Evolutionary conservation across 768 basidiomycete species (phyloP), one percentile per base, ranked within the genome.

Genomic region (Tremella fuciformis): DNA sequence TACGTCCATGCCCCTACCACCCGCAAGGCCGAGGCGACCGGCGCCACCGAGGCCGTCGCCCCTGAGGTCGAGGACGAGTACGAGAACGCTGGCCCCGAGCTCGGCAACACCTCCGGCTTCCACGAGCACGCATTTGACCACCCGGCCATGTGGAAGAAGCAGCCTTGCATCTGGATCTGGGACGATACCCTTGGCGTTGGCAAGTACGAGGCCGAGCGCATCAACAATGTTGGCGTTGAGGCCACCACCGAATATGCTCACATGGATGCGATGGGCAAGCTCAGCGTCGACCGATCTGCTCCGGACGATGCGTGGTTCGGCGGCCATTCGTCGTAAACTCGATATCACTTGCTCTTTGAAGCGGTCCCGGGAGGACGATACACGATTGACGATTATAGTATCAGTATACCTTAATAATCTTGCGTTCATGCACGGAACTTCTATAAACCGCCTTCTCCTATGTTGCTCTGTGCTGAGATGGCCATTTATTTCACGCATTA

Each of bases 241-340:
- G 69, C 76, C 8, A 66, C 63, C 13, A 72, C 64, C n/a, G 66
- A 69, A 48, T 76, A 70, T 49, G 70, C 77, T 0, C 21, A 37
- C n/a, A 61, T 79, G 65, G 72, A 75, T 58, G 65, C 58, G 11
- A 71, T 75, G 54, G 74, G 64, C 8, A 64, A 70, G 40, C 16
- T 75, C 13, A 26, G 38, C 8, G 72, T 77, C 19, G 65, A 73
- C 53, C 29, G 76, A 13, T 44, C 54, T 13, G 68, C 77, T 15
- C 77, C 77, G 15, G 77, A 77, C 59, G 74, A 77, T 60, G 70
- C 73, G 21, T 77, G 72, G 74, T 74, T 68, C 48, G 71, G 71
- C 26, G 72, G 72, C 42, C 63, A 55, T 53, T 60, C 62, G 13
- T 29, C 51, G 42, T 34, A 18, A 52, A 24, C 13, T 16, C 7